phyloP scores from a whole-genome alignment of 805 yeast genomes.

The Zygotorulaspora florentina region DNA sequence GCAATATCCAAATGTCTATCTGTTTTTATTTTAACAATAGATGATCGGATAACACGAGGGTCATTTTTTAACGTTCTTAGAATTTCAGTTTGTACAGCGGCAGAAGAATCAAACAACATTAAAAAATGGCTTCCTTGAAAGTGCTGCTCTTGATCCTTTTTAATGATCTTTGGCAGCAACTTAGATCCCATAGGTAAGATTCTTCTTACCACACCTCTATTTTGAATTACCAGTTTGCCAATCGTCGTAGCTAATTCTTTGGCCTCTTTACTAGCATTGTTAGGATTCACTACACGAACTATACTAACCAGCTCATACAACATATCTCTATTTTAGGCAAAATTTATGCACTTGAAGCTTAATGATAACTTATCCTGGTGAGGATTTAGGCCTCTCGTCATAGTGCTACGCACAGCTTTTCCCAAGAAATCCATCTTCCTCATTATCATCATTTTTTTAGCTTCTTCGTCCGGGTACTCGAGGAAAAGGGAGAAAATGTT shows the following conservation, averaged over 20 bases:
- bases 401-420: background rate
- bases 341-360: background rate
- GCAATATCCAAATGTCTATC: constrained; percentile 51
- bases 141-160: constrained; percentile 82
- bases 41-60: constrained; percentile 84
- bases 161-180: constrained; percentile 73
- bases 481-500: background rate
- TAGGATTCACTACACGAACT: constrained; percentile 69
- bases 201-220: constrained; percentile 91
- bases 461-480: no score
- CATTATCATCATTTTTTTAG: background rate
- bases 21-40: constrained; percentile 60
- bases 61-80: constrained; percentile 75
- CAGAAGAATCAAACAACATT: constrained; percentile 80
- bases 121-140: constrained; percentile 87
- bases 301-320: constrained; percentile 86
- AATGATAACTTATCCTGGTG: background rate
- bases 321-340: constrained; percentile 42
- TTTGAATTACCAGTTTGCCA: constrained; percentile 76
- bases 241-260: constrained; percentile 61
- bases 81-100: constrained; percentile 83
- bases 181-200: constrained; percentile 75
- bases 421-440: background rate
- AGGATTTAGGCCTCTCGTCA: background rate
- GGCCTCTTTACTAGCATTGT: constrained; percentile 53